These are phyloP conservation scores for Parietichytrium sp. DNA, from an alignment of 108 stramenopile genomes.

Conservation along the genomic window DNA sequence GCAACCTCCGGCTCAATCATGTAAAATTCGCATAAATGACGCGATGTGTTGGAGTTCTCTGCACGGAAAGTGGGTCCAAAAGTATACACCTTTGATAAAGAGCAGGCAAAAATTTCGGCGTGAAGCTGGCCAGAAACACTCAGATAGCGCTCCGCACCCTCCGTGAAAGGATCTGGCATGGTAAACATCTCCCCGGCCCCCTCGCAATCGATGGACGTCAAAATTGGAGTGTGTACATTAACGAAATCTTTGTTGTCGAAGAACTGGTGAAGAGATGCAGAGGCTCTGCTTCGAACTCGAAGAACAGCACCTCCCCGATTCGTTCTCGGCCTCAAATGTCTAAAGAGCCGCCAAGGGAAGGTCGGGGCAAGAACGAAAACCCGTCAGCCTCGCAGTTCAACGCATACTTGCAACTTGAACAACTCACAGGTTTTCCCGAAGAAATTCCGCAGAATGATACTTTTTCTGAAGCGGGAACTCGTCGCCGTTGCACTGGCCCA, in stretches of 20 bases:
- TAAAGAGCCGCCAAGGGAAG: no score
- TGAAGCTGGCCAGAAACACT: constrained; percentile 95
- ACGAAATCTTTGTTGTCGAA: constrained; percentile 85
- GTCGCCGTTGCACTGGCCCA: constrained; percentile 86
- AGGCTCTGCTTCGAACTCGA: constrained; percentile 82
- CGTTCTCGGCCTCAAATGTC: constrained; percentile 92
- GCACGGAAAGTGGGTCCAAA: constrained; percentile 99
- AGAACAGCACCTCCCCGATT: constrained; percentile 93
- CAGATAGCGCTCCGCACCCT: constrained; percentile 74
- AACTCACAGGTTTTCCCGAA: no score
- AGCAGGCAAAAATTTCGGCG: constrained; percentile 91
- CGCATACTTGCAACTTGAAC: no score
- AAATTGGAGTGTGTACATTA: constrained; percentile 93
- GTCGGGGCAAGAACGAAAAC: no score
- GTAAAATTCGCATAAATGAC: constrained; percentile 92
- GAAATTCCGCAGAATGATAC: constrained; percentile 91
- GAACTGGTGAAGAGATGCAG: constrained; percentile 80
- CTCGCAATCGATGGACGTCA: constrained; percentile 96
- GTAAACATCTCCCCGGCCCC: constrained; percentile 97
- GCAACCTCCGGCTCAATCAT: constrained; percentile 99
- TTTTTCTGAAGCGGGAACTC: constrained; percentile 97
- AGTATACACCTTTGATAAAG: constrained; percentile 95
- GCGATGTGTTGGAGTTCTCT: constrained; percentile 96
- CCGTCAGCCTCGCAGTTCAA: no score
- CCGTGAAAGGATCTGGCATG: not conserved